These are phyloP conservation scores for Phyllosticta paracitricarpa DNA, from an alignment of 2,329 filamentous ascomycete species.

Conservation along the genomic window DNA sequence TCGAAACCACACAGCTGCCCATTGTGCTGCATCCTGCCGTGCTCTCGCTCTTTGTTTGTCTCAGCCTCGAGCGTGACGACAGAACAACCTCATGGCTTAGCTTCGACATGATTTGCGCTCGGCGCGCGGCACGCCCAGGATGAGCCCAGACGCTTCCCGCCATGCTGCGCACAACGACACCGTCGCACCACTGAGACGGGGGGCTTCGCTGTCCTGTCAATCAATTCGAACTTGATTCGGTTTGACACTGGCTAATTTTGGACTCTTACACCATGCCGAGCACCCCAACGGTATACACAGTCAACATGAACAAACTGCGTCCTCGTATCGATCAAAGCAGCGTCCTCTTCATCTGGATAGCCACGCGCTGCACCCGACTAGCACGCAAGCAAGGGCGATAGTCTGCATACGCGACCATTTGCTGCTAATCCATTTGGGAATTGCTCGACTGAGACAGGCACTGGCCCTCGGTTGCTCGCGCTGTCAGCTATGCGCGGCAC, in stretches of 20 bases:
- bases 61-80: not conserved
- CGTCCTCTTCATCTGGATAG: not conserved
- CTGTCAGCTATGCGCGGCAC: not conserved
- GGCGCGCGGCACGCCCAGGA: not conserved
- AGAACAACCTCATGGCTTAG: not conserved
- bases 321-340: not conserved
- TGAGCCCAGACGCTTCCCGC: not conserved
- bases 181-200: not conserved
- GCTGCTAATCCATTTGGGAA: not conserved
- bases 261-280: not conserved
- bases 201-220: not conserved
- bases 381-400: not conserved
- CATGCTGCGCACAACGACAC: not conserved
- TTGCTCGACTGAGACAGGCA: not conserved
- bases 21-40: not conserved
- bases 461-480: not conserved
- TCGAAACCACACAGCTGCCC: not conserved
- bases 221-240: not conserved
- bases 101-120: not conserved
- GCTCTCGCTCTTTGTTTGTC: not conserved
- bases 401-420: not conserved
- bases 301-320: not conserved
- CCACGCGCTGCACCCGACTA: not conserved
- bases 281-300: not conserved
- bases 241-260: not conserved